A percentile compares a stretch with the other conserved stretches of the same genome.
These are phyloP conservation scores for Fistulina hepatica DNA, from an alignment of 1,284 basidiomycete genomes.

Conservation along the genomic window DNA sequence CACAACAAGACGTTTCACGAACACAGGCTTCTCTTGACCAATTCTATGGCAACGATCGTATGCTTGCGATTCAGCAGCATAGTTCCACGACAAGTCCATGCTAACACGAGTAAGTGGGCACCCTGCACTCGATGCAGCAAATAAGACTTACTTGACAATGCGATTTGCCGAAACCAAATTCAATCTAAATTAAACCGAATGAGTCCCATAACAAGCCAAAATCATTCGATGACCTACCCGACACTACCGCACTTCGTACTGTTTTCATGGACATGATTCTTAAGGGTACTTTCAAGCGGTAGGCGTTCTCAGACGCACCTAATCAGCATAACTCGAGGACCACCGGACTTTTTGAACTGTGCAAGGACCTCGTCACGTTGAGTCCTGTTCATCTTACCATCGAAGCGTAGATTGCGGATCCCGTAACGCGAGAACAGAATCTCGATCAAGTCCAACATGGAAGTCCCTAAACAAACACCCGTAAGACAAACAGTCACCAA, in stretches of 20 bases:
- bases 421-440: conserved; percentile 44
- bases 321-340: conserved; percentile 52
- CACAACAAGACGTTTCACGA: conserved; percentile 57
- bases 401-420: conserved; percentile 49
- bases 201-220: background rate
- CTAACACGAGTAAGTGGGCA: conserved; percentile 22
- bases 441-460: conserved; percentile 57
- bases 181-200: conserved; percentile 24
- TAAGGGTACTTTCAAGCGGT: background rate
- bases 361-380: conserved; percentile 38
- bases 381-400: conserved; percentile 49
- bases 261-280: background rate
- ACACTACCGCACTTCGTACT: conserved; percentile 62
- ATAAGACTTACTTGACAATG: conserved; percentile 44
- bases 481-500: background rate
- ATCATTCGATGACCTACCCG: conserved; percentile 26
- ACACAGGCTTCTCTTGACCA: conserved; percentile 59
- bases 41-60: conserved; percentile 61
- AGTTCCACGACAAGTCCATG: conserved; percentile 65
- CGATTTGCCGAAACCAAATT: conserved; percentile 58
- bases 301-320: conserved; percentile 33
- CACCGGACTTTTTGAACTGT: conserved; percentile 39
- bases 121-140: background rate
- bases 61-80: conserved; percentile 54
- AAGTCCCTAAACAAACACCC: conserved; percentile 43